Evolutionary conservation across 192 early-diverging fungal genomes (phyloP).

Genomic region (Entomortierella beljakovae): DNA sequence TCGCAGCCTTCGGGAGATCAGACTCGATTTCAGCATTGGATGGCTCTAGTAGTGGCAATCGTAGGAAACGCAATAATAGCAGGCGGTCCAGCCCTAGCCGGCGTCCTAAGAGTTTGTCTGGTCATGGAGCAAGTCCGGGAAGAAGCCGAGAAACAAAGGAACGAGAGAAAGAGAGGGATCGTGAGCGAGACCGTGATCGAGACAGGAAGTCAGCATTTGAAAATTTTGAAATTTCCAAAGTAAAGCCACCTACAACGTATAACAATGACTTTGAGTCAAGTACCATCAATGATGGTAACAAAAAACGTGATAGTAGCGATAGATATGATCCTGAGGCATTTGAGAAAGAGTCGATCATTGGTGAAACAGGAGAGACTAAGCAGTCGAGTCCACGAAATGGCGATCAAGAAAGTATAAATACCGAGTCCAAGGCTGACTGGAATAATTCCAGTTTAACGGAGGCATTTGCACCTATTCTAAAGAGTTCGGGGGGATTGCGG

Average conservation of each 20-base stretch:
- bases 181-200: slow-evolving; percentile 35
- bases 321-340: background rate
- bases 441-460: background rate
- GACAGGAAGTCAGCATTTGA: slow-evolving; percentile 24
- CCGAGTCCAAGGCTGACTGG: slow-evolving; percentile 1
- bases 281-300: background rate
- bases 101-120: slow-evolving; percentile 1
- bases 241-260: background rate
- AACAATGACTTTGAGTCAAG: slow-evolving; percentile 23
- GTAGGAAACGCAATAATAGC: slow-evolving; percentile 29
- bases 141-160: slow-evolving; percentile 31
- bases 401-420: background rate
- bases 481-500: slow-evolving; percentile 6
- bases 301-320: background rate
- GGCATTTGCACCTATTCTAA: background rate
- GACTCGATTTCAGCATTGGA: slow-evolving; percentile 22
- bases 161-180: slow-evolving; percentile 37
- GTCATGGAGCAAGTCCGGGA: slow-evolving; percentile 18
- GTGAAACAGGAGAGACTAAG: slow-evolving; percentile 6
- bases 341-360: background rate
- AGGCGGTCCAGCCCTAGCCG: slow-evolving; percentile 29
- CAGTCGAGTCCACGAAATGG: background rate
- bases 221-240: slow-evolving; percentile 2
- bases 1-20: slow-evolving; percentile 42
- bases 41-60: background rate